Conservation (phyloP, 1,284 basidiomycete genomes). For the Ganoderma lucidum region DNA sequence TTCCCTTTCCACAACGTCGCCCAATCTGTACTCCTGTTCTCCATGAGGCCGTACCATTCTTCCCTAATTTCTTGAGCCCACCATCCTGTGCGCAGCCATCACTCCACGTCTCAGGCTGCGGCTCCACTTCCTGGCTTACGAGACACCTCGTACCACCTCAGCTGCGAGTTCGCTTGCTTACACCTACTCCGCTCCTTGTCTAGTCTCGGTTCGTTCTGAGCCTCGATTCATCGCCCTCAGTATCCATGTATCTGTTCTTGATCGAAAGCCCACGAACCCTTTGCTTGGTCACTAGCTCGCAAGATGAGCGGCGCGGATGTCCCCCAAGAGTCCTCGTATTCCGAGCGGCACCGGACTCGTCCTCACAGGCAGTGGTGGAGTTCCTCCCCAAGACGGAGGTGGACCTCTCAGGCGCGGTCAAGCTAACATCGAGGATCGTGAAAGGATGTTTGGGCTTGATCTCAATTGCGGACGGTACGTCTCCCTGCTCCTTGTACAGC, state of each 20-base stretch:
- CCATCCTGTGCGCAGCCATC: neutral
- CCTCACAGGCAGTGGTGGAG: conserved; percentile 81
- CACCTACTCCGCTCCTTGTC: neutral
- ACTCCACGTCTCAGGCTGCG: conserved; percentile 3
- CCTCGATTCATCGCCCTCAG: too few relatives aligned
- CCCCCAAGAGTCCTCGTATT: conserved; percentile 75
- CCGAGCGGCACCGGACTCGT: conserved; percentile 63
- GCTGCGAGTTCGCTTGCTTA: neutral
- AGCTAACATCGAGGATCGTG: conserved; percentile 69
- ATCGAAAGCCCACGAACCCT: conserved; percentile 69
- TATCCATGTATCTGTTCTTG: conserved; percentile 75
- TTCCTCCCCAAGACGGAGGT: conserved; percentile 80
- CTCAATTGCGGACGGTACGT: conserved; percentile 70
- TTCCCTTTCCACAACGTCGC: neutral
- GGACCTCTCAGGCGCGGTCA: conserved; percentile 68
- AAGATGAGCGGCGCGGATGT: conserved; percentile 66
- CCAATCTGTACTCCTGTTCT: conserved; percentile 1
- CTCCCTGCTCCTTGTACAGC: neutral
- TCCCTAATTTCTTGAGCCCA: neutral
- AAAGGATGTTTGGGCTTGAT: conserved; percentile 87
- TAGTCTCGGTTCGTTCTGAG: neutral
- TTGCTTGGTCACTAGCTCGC: conserved; percentile 74
- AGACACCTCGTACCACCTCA: neutral
- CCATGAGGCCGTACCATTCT: neutral
- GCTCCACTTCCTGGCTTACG: neutral